A percentile compares a stretch with the other conserved stretches of the same genome.
These are phyloP conservation scores for Paramecium sexaurelia DNA, from an alignment of 73 alveolate species.

Conservation along the genomic window DNA sequence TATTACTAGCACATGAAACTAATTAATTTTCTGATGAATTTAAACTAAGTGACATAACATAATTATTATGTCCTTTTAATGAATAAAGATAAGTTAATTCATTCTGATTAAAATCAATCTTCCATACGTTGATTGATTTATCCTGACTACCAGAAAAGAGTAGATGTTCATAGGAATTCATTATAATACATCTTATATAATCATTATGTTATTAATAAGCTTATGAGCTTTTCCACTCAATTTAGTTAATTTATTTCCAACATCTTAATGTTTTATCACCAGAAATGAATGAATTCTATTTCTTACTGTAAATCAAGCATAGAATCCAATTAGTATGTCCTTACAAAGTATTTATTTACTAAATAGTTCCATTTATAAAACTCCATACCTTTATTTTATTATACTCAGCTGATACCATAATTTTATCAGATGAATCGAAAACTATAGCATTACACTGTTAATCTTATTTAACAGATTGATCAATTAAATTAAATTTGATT, in stretches of 20 bases:
- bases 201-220: not conserved
- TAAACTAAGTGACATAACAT: not conserved
- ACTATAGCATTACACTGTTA: not conserved
- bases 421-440: not conserved
- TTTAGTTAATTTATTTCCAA: not conserved
- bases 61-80: not conserved
- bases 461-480: not conserved
- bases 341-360: not conserved
- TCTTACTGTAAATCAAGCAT: not conserved
- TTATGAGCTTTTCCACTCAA: not conserved
- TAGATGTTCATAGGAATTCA: not conserved
- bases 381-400: not conserved
- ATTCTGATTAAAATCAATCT: not conserved
- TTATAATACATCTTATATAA: not conserved
- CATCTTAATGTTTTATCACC: not conserved
- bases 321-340: constrained; percentile 3
- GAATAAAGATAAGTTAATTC: not conserved
- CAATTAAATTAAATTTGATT: not conserved
- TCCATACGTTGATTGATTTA: not conserved
- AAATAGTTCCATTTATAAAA: not conserved
- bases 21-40: not conserved
- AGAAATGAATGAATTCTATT: not conserved
- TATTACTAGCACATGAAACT: not conserved
- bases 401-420: not conserved
- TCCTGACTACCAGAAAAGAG: not conserved